A percentile compares a stretch with the other conserved stretches of the same genome.
Evolutionary conservation across 2,329 filamentous ascomycete genomes (phyloP).

Genomic region (Cercospora zeina): DNA sequence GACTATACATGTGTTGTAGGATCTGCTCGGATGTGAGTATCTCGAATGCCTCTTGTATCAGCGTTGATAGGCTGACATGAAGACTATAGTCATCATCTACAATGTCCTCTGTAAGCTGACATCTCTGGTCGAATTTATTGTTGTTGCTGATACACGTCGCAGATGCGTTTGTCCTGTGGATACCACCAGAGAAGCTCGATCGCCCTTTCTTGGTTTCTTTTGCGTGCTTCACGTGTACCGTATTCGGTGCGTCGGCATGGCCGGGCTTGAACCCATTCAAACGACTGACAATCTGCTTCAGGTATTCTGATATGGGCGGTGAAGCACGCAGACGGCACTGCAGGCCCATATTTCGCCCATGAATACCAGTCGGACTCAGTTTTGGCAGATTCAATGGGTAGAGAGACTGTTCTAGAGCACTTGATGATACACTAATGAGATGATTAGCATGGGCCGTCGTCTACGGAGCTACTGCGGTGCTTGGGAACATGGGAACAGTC

Average conservation of each 20-base stretch:
- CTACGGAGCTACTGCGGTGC: conserved; percentile 21
- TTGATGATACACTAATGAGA: not conserved
- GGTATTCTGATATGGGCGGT: conserved; percentile 23
- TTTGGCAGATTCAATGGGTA: conserved; percentile 19
- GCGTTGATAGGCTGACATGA: not conserved
- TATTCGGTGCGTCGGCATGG: conserved; percentile 16
- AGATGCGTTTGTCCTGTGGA: conserved; percentile 21
- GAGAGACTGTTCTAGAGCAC: not conserved
- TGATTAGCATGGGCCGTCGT: conserved; percentile 20
- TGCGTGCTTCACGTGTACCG: conserved; percentile 19
- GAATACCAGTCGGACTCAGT: conserved; percentile 20
- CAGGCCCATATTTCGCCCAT: conserved; percentile 23
- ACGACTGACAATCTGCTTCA: not conserved
- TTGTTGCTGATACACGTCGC: not conserved
- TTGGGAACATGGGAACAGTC: conserved; percentile 23
- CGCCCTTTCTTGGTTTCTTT: conserved; percentile 22
- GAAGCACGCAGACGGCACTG: conserved; percentile 20
- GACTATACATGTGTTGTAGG: not conserved
- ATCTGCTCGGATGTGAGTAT: conserved; percentile 23
- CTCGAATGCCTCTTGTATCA: not conserved
- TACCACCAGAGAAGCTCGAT: conserved; percentile 23
- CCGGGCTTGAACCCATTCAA: too few relatives aligned
- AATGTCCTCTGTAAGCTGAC: conserved; percentile 18
- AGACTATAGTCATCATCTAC: conserved; percentile 19
- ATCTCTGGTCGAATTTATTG: too few relatives aligned